Evolutionary conservation across 2,329 filamentous ascomycete genomes (phyloP), one percentile per base, ranked within the genome.

Genomic region (Stenocarpella maydis): DNA sequence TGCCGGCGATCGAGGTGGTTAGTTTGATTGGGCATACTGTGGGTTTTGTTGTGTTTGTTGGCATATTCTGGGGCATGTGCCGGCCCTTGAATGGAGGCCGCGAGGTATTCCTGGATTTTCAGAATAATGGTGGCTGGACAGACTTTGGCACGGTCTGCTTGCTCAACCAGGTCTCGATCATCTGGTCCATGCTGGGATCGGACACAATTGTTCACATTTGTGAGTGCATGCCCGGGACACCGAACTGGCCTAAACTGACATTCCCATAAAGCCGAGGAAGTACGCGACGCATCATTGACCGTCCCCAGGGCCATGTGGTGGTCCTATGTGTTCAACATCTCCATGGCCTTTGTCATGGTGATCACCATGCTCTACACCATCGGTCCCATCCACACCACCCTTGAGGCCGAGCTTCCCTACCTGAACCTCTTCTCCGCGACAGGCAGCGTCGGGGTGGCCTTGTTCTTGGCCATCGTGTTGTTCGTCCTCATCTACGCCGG

Each of bases 151-250:
- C 66, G 1, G 69, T 68, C 4, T 65, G 66, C 31, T 24, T 71
- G 17, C 41, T 71, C 5, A 71, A 63, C 7, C 69, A 71, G 53
- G 69, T 69, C 9, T 45, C 65, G 1, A 71, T 71, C 17, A 65
- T 71, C 12, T 71, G 69, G 69, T 71, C 69, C 12, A 71, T 71
- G 69, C 34, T 71, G 52, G 69, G 69, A 28, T 65, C 58, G 26
- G 69, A 71, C 24, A 71, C 69, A 1, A 71, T 71, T 15, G 69
- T 71, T 28, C 69, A 71, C 24, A 71, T 71, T 15, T 53, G 69
- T 69, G 24, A 61, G 69, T 69, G 7, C 5, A 12, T 21, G 14
- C 14, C 12, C 24, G 8, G 1, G 8, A 2, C 24, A 12, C 0
- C 19, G 0, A 9, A 4, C 5, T 3, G 9, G 5, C 34, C 24